Evolutionary conservation across 2,329 filamentous ascomycete genomes (phyloP).

Genomic region (Alternaria brassicae): DNA sequence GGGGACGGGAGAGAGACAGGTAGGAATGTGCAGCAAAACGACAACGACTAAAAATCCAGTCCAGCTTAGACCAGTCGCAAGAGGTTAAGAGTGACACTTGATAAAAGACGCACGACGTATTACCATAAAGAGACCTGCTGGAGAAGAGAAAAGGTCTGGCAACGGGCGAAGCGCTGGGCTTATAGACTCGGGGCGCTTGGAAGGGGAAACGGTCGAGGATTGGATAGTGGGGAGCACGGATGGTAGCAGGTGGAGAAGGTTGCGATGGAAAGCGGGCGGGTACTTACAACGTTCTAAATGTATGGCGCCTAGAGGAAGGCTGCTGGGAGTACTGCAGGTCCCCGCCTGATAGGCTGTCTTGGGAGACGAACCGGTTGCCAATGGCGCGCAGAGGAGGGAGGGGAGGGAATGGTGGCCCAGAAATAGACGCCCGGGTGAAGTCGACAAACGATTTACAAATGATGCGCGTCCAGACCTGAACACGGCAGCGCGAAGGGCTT

Average conservation of each 20-base stretch:
- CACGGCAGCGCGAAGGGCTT: slow-evolving; percentile 35
- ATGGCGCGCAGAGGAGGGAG: slow-evolving; percentile 39
- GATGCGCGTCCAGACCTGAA: slow-evolving; percentile 41
- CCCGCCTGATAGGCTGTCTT: slow-evolving; percentile 43
- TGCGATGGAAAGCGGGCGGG: slow-evolving; percentile 47
- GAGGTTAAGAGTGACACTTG: slow-evolving; percentile 35
- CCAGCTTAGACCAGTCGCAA: slow-evolving; percentile 49
- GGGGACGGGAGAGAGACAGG: slow-evolving; percentile 17
- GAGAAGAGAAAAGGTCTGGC: slow-evolving; percentile 44
- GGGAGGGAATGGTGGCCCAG: slow-evolving; percentile 43
- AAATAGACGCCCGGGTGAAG: slow-evolving; percentile 53
- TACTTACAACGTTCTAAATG: slow-evolving; percentile 50
- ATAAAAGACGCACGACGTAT: slow-evolving; percentile 47
- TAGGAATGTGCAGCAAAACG: slow-evolving; percentile 39
- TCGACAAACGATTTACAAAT: slow-evolving; percentile 42
- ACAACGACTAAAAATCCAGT: slow-evolving; percentile 48
- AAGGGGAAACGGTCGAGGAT: slow-evolving; percentile 33
- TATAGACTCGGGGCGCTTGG: slow-evolving; percentile 52
- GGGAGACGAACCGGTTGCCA: slow-evolving; percentile 41
- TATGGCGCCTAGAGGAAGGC: slow-evolving; percentile 44
- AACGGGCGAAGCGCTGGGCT: slow-evolving; percentile 49
- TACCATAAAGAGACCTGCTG: slow-evolving; percentile 54
- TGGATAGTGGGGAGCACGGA: slow-evolving; percentile 42
- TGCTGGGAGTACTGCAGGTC: slow-evolving; percentile 42
- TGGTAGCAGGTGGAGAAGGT: slow-evolving; percentile 41